Percentiles rank a stretch among this genome's conserved stretches.
These are phyloP conservation scores for Inga laurina DNA, from an alignment of 306 rosid genomes.

Conservation along the genomic window DNA sequence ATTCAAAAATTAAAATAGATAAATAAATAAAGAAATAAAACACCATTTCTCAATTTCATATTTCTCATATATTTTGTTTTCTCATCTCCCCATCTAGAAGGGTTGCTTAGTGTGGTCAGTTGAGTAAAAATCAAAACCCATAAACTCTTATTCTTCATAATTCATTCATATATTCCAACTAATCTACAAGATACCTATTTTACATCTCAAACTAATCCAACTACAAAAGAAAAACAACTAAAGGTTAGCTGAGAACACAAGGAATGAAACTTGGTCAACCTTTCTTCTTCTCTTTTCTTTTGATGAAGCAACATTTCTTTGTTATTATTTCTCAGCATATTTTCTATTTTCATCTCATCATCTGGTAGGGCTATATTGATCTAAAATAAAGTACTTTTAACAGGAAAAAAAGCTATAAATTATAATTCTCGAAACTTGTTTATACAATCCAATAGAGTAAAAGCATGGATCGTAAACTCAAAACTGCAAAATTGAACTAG, in stretches of 20 bases:
- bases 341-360: conserved; percentile 3
- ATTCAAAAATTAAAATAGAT: neutral
- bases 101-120: neutral
- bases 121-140: neutral
- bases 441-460: neutral
- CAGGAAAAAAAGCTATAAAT: neutral
- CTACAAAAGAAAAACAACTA: neutral
- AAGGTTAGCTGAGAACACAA: neutral
- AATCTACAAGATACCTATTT: neutral
- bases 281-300: neutral
- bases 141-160: neutral
- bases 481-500: neutral
- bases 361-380: neutral
- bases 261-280: neutral
- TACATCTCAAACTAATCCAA: neutral
- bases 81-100: neutral
- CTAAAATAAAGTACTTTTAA: neutral
- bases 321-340: neutral
- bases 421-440: neutral
- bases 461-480: neutral
- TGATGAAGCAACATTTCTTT: conserved; percentile 21
- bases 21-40: neutral
- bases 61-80: neutral
- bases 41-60: neutral
- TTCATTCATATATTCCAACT: neutral